phyloP scores from a whole-genome alignment of 345 rosid species.

The Linum lewisii region DNA sequence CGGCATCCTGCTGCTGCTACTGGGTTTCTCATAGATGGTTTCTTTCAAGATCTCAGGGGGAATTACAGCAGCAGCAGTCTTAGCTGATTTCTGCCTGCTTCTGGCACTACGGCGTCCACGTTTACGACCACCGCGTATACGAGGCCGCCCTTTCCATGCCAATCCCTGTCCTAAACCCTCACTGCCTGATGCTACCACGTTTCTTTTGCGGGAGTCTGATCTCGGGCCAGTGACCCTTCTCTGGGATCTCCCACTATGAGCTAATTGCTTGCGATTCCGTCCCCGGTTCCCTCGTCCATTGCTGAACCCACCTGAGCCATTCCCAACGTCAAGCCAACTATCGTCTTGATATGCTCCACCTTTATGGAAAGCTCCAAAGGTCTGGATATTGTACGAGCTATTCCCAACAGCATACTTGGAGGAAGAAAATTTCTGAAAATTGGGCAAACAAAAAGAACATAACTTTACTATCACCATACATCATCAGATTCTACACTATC shows the following conservation, averaged over 20 bases:
- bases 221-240: conserved; percentile 23
- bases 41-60: conserved; percentile 14
- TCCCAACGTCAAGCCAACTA: conserved; percentile 37
- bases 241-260: conserved; percentile 38
- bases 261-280: conserved; percentile 28
- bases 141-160: conserved; percentile 40
- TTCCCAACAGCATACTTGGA: conserved; percentile 29
- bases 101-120: conserved; percentile 42
- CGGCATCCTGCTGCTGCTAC: background rate
- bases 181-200: conserved; percentile 12
- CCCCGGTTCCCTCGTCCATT: conserved; percentile 39
- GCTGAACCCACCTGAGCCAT: conserved; percentile 24
- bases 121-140: conserved; percentile 37
- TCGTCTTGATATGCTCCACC: conserved; percentile 36
- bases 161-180: conserved; percentile 17
- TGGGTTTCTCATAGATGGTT: conserved; percentile 15
- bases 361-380: conserved; percentile 20
- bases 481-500: too few relatives aligned
- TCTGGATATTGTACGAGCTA: conserved; percentile 24
- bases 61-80: conserved; percentile 22
- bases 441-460: background rate
- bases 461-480: too few relatives aligned
- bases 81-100: conserved; percentile 35
- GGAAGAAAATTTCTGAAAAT: conserved; percentile 29
- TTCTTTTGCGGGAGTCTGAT: conserved; percentile 41